Evolutionary conservation across 83 land plant species (phyloP).

Genomic region (Thuja plicata): DNA sequence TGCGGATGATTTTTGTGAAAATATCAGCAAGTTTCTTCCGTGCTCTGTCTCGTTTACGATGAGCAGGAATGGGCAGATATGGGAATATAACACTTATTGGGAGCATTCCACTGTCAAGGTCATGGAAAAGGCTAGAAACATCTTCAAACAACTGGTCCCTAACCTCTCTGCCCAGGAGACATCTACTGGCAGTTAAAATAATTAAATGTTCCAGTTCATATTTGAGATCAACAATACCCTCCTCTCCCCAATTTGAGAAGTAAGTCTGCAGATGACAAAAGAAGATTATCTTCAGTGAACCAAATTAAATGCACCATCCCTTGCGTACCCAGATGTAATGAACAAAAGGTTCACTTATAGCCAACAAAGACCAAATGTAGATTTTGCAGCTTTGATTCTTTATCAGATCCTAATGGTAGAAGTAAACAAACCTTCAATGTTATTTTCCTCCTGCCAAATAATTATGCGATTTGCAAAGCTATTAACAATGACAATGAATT

Average conservation of each 20-base stretch:
- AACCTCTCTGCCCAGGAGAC: constrained; percentile 89
- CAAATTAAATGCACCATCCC: not conserved
- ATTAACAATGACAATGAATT: not conserved
- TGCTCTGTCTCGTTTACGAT: constrained; percentile 80
- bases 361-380: not conserved
- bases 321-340: not conserved
- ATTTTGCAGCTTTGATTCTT: not conserved
- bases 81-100: constrained; percentile 95
- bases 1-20: constrained; percentile 75
- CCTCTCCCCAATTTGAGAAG: constrained; percentile 94
- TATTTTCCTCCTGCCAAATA: not conserved
- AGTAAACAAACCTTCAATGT: not conserved
- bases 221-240: constrained; percentile 89
- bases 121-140: constrained; percentile 93
- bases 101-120: constrained; percentile 97
- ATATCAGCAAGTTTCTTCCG: constrained; percentile 78
- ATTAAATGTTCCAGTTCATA: constrained; percentile 92
- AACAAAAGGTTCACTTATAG: not conserved
- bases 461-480: not conserved
- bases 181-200: constrained; percentile 93
- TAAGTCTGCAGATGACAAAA: constrained; percentile 55
- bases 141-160: constrained; percentile 91
- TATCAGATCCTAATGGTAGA: not conserved
- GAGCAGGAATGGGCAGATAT: constrained; percentile 97
- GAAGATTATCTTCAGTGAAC: not conserved